Base-by-base conservation (phyloP, 2,329 filamentous ascomycete species). In the Alternaria consortialis region DNA sequence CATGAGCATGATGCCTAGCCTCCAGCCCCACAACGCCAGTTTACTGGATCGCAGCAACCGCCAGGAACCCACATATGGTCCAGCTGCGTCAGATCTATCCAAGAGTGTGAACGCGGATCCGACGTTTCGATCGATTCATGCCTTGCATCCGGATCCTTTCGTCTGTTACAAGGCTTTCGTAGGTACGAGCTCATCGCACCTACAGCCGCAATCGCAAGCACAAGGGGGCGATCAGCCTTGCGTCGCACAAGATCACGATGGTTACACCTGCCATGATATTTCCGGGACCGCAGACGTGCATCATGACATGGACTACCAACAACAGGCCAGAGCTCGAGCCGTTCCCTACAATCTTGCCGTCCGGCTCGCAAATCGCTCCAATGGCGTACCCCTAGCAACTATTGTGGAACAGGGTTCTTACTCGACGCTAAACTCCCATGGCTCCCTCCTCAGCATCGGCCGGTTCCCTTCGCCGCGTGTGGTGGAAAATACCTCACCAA, bases 351-450 rank as follows among this genome's bases (percentile, higher is more conserved):
- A 71, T 57, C 60, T 71, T 60, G 65, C 69, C 51, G 65, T 64
- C 52, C 69, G 69, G n/a, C 64, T 70, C 53, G 58, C 69, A 55
- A 76, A 73, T 60, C 71, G 70, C 31, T 62, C 68, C 56, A 74
- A 77, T 64, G 77, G 76, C 54, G 77, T 70, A 36, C 78, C 78
- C 12, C 76, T 83, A n/a, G 78, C 77, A 29, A 81, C 80, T 13
- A 83, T 83, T 59, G 67, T 78, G 39, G 81, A 83, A 67, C 79
- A 79, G 52, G 73, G 70, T 60, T 83, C 81, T 13, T 71, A 75
- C 44, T 78, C 77, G 12, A 81, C 80, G 9, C 70, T 83, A 25
- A 72, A 74, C 44, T 79, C 79, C 8, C 63, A 70, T 42, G 65
- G 65, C 11, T 78, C 78, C 15, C 53, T 71, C n/a, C 58, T 69